These are phyloP conservation scores for Pseudogymnoascus sp. DNA, from an alignment of 2,329 filamentous ascomycete species.

Conservation along the genomic window DNA sequence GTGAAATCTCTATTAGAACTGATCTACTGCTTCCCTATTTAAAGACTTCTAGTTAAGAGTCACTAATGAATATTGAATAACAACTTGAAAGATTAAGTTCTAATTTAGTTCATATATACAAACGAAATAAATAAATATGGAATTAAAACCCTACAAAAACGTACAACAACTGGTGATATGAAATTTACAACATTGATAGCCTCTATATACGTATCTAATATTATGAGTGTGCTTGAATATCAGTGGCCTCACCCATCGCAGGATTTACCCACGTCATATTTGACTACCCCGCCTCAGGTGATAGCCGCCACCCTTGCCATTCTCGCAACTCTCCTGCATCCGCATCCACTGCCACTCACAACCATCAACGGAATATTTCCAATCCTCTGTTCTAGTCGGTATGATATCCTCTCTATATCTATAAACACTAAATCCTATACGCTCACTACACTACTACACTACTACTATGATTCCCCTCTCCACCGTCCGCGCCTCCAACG, in stretches of 20 bases:
- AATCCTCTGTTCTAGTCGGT: neutral
- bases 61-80: too few species aligned
- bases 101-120: too few species aligned
- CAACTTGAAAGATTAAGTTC: neutral
- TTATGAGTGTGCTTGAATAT: neutral
- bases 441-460: too few species aligned
- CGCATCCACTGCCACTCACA: neutral
- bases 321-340: neutral
- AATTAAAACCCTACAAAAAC: neutral
- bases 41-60: neutral
- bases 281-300: neutral
- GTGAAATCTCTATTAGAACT: neutral
- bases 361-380: neutral
- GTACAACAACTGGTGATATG: neutral
- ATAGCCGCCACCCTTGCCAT: neutral
- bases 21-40: neutral
- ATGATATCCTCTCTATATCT: neutral
- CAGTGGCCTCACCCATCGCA: neutral
- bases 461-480: slow-evolving; percentile 10
- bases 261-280: neutral
- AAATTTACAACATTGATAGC: neutral
- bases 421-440: neutral
- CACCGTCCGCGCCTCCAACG: slow-evolving; percentile 12
- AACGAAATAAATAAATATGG: too few species aligned
- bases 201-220: neutral